Percentiles rank a stretch among this genome's conserved stretches.
phyloP scores from a whole-genome alignment of 805 yeast species.

The Candida incommunis region DNA sequence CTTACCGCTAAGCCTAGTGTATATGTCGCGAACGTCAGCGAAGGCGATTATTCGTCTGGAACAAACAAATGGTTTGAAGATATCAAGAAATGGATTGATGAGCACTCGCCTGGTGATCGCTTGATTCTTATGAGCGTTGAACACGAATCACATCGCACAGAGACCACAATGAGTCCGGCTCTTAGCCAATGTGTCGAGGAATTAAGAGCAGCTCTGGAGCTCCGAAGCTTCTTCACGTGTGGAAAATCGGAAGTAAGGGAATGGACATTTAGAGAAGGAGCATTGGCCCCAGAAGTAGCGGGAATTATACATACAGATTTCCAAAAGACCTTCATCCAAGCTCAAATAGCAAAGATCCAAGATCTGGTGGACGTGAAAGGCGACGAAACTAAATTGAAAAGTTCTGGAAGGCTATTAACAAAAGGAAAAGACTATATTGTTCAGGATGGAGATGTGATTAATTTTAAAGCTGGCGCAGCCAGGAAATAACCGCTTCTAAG shows the following conservation, averaged over 20 bases:
- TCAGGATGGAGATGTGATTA: slow-evolving; percentile 72
- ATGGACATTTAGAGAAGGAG: slow-evolving; percentile 71
- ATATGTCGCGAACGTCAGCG: slow-evolving; percentile 58
- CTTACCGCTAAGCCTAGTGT: slow-evolving; percentile 85
- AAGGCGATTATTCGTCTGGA: slow-evolving; percentile 41
- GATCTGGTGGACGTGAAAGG: slow-evolving; percentile 36
- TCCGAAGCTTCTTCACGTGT: slow-evolving; percentile 78
- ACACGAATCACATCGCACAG: slow-evolving; percentile 46
- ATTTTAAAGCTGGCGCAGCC: slow-evolving; percentile 37
- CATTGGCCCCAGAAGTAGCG: slow-evolving; percentile 80
- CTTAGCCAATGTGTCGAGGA: slow-evolving; percentile 48
- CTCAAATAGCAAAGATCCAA: slow-evolving; percentile 54
- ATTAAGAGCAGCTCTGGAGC: slow-evolving; percentile 53
- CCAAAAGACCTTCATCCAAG: slow-evolving; percentile 66
- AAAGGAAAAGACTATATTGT: slow-evolving; percentile 69
- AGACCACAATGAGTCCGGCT: slow-evolving; percentile 27
- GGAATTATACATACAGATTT: slow-evolving; percentile 81
- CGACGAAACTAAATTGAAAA: slow-evolving; percentile 39
- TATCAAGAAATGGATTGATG: slow-evolving; percentile 52
- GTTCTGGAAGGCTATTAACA: slow-evolving; percentile 44
- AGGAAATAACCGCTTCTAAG: slow-evolving; percentile 3
- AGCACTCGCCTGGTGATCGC: slow-evolving; percentile 51
- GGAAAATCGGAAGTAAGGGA: slow-evolving; percentile 77
- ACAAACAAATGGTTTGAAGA: slow-evolving; percentile 35
- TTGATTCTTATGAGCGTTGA: slow-evolving; percentile 61